Evolutionary conservation across 2,329 filamentous ascomycete species (phyloP).

Genomic region (Phyllachora maydis): DNA sequence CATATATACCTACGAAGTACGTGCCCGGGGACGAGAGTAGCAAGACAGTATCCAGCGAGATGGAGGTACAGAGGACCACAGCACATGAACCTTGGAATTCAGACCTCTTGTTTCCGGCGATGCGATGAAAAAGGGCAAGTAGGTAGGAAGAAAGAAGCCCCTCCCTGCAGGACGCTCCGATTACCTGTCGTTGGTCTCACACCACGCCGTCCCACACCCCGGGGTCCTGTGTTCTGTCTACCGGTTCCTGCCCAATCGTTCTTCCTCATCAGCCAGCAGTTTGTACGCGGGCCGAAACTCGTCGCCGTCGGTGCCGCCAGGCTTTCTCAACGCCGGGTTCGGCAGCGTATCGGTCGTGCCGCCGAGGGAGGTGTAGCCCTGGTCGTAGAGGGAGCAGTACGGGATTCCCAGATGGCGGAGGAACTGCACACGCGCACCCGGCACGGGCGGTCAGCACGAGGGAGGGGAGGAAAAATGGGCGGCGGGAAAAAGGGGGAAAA

Average conservation of each 20-base stretch:
- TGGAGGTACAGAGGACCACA: too few species aligned
- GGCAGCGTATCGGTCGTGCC: conserved; percentile 76
- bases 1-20: too few species aligned
- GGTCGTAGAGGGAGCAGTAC: conserved; percentile 75
- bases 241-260: conserved; percentile 54
- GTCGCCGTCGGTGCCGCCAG: conserved; percentile 9
- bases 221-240: too few species aligned
- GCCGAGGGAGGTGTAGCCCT: conserved; percentile 79
- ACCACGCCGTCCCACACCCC: too few species aligned
- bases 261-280: conserved; percentile 52
- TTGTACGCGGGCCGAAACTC: conserved; percentile 56
- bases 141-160: too few species aligned
- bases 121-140: too few species aligned
- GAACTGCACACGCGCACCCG: conserved; percentile 41
- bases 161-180: not conserved
- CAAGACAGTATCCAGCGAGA: too few species aligned
- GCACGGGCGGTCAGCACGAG: not conserved
- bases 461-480: too few species aligned
- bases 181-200: not conserved
- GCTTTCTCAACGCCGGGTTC: conserved; percentile 50
- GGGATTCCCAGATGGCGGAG: conserved; percentile 58
- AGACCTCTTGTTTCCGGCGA: too few species aligned
- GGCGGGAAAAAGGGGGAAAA: too few species aligned
- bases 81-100: too few species aligned
- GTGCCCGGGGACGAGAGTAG: too few species aligned